Base-by-base conservation (phyloP, 1,284 basidiomycete species). In the Sphagnurus paluster region DNA sequence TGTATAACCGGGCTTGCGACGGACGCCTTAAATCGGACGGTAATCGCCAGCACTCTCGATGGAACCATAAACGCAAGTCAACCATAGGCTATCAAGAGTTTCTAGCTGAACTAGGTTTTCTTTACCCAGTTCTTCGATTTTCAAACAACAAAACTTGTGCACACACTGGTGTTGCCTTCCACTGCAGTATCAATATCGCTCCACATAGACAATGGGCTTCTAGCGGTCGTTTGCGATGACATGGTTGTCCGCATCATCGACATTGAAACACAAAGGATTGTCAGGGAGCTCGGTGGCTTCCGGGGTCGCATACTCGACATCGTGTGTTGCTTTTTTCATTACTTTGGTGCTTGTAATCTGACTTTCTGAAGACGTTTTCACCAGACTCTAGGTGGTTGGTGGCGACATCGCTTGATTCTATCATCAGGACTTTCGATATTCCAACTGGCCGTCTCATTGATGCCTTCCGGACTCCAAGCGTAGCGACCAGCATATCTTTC, bases 371-470 rank as follows among this genome's bases (percentile, higher is more conserved):
- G 92, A 78, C 88, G 0, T 97, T 98, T 67, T 97, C 95, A 5
- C 83, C 92, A 2, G 94, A 98, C 64, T 95, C 92, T 2, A 77
- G 95, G 50, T 98, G 96, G 96, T 72, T 99, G 30, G 79, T 98
- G 29, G 75, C 86, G 0, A 85, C 91, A 2, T 93, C 94, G 9
- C 73, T 96, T 42, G 97, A 99, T 64, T 92, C 90, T 1, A 78
- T 90, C 39, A 90, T 99, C 56, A 84, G 97, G 36, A 99, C 97
- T 0, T 99, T 93, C 63, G 97, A 99, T 64, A 80, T 99, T 16
- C 96, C 97, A 0, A 93, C 93, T 8, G 93, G 94, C 2, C 77
- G 84, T 21, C 74, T 99, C 28, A 90, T 99, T 42, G 93, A 99
- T 61, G 92, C 87, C 0, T 99, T 99, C 76, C 79, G 82, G 42